Percentiles rank a stretch among this genome's conserved stretches.
Conservation (phyloP, 768 basidiomycete genomes). For the Tephrocybe sp. region DNA sequence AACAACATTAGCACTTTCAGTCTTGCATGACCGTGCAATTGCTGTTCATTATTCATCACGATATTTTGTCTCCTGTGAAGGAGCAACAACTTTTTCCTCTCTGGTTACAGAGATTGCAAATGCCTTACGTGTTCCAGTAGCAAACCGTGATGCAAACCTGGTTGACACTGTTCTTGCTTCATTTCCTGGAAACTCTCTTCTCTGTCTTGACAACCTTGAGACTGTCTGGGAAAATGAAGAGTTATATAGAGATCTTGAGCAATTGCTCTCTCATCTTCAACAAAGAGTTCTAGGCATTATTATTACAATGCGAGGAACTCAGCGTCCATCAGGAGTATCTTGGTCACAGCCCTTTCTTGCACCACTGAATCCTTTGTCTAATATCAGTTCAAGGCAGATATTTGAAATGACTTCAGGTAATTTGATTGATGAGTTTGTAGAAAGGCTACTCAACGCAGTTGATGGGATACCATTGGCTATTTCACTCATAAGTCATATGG, state of each 20-base stretch:
- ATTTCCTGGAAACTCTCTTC: neutral
- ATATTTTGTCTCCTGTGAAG: constrained; percentile 12
- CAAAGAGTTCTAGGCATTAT: no score
- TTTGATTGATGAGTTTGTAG: constrained; percentile 12
- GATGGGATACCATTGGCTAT: constrained; percentile 8
- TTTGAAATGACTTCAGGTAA: neutral
- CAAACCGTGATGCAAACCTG: neutral
- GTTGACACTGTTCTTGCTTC: neutral
- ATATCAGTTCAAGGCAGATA: neutral
- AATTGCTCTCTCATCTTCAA: neutral
- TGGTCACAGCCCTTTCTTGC: neutral
- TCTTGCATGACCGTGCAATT: neutral
- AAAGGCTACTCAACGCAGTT: constrained; percentile 17
- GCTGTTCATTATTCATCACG: neutral
- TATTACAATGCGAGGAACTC: neutral
- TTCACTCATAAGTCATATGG: neutral
- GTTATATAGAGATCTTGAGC: neutral
- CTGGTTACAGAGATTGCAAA: constrained; percentile 3
- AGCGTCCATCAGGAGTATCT: constrained; percentile 1
- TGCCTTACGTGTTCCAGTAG: neutral
- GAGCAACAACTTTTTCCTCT: neutral
- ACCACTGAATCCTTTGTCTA: neutral
- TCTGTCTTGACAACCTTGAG: constrained; percentile 10
- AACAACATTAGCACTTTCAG: constrained; percentile 4
- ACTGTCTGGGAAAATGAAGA: constrained; percentile 4